Conservation (phyloP, 208 protist genomes). For the Crithidia bombi region DNA sequence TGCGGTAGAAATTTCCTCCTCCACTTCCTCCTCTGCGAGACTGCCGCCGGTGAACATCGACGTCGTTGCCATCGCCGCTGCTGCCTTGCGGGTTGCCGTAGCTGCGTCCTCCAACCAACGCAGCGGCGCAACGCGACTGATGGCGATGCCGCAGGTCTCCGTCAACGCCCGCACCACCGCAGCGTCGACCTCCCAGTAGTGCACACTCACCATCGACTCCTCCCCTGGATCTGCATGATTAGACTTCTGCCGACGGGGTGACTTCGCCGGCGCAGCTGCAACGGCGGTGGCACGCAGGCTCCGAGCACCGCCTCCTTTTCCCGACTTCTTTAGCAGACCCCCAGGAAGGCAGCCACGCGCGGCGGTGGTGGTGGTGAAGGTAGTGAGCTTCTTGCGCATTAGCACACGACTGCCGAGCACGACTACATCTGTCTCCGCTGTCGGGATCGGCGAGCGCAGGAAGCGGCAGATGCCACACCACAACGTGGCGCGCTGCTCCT, state of each 20-base stretch:
- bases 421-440: constrained; percentile 67
- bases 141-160: constrained; percentile 28
- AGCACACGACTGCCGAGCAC: constrained; percentile 64
- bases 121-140: constrained; percentile 35
- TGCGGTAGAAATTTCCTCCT: constrained; percentile 8
- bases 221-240: not conserved
- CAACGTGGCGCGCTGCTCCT: constrained; percentile 35
- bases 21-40: not conserved
- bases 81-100: constrained; percentile 7
- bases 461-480: constrained; percentile 59
- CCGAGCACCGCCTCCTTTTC: too few species aligned
- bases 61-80: too few species aligned
- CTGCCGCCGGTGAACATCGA: not conserved
- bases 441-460: constrained; percentile 56
- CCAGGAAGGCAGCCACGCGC: not conserved
- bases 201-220: constrained; percentile 12
- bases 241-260: too few species aligned
- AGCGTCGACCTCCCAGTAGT: constrained; percentile 30
- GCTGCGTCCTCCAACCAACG: constrained; percentile 43
- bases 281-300: not conserved
- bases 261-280: too few species aligned
- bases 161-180: constrained; percentile 26
- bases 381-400: constrained; percentile 16
- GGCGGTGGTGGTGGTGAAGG: not conserved
- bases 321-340: not conserved